Evolutionary conservation across 768 basidiomycete species (phyloP).

Genomic region (Trametes maxima): DNA sequence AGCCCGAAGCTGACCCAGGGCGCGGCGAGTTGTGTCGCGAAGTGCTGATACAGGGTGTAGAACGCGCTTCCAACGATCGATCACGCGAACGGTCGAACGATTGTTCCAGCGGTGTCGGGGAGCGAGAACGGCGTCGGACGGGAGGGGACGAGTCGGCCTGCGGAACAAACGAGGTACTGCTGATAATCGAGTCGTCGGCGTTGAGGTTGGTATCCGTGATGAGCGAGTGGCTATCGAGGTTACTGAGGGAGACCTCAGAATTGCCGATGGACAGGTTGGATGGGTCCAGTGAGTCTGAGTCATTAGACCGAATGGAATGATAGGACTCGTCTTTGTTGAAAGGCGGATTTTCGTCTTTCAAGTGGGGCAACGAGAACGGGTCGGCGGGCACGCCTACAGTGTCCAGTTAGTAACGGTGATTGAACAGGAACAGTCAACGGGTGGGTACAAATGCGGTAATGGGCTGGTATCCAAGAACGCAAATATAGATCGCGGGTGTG

Average conservation of each 20-base stretch:
- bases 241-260: constrained; percentile 40
- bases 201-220: constrained; percentile 8
- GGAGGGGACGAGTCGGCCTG: constrained; percentile 12
- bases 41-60: constrained; percentile 18
- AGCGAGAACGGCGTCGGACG: background rate
- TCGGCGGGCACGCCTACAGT: constrained; percentile 23
- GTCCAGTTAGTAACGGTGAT: background rate
- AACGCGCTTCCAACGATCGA: constrained; percentile 19
- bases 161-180: constrained; percentile 10
- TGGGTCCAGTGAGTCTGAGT: constrained; percentile 23
- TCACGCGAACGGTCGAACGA: constrained; percentile 16
- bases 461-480: too few relatives aligned
- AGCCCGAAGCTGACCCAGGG: constrained; percentile 18
- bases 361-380: constrained; percentile 25
- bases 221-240: constrained; percentile 32
- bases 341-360: constrained; percentile 31
- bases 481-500: too few relatives aligned
- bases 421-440: background rate
- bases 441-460: background rate
- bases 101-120: constrained; percentile 5
- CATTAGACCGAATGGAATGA: constrained; percentile 21
- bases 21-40: constrained; percentile 20
- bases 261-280: constrained; percentile 35
- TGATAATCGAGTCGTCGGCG: constrained; percentile 10
- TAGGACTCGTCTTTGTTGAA: constrained; percentile 32